phyloP scores from a whole-genome alignment of 306 rosid species.

The Myrica gale region DNA sequence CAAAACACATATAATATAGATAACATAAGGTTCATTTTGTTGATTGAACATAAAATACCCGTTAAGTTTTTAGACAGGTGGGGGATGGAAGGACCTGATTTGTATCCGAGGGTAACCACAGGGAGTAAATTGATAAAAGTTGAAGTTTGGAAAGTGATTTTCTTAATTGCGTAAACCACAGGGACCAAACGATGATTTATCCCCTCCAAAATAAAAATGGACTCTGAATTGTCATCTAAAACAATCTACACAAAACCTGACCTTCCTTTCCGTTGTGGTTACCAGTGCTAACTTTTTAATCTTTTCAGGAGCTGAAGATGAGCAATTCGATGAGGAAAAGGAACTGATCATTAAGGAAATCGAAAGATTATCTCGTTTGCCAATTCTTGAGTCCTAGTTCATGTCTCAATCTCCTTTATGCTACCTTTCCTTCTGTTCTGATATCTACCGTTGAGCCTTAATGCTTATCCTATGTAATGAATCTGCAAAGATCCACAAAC shows the following conservation, averaged over 20 bases:
- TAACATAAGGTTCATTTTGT: too few relatives aligned
- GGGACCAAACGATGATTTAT: too few relatives aligned
- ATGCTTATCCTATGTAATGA: conserved; percentile 26
- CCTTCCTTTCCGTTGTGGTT: background rate
- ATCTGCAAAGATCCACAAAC: background rate
- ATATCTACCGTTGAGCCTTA: conserved; percentile 15
- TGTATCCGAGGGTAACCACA: too few relatives aligned
- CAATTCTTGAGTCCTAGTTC: conserved; percentile 28
- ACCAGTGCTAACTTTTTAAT: conserved; percentile 1
- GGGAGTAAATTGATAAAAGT: too few relatives aligned
- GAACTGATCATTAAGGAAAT: conserved; percentile 84
- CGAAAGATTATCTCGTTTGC: conserved; percentile 38
- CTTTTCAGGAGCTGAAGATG: conserved; percentile 87
- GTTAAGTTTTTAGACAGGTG: too few relatives aligned
- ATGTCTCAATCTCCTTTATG: conserved; percentile 7
- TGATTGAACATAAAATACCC: too few relatives aligned
- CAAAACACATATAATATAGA: too few relatives aligned
- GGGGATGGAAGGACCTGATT: too few relatives aligned
- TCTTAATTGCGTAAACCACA: too few relatives aligned
- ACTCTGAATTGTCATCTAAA: conserved; percentile 5
- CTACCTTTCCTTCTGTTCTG: conserved; percentile 29
- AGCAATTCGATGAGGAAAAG: conserved; percentile 92
- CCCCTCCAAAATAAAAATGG: background rate
- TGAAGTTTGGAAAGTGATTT: too few relatives aligned
- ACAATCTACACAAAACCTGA: background rate